phyloP scores from a whole-genome alignment of 2,329 filamentous ascomycete genomes.

The Colletotrichum sp. region DNA sequence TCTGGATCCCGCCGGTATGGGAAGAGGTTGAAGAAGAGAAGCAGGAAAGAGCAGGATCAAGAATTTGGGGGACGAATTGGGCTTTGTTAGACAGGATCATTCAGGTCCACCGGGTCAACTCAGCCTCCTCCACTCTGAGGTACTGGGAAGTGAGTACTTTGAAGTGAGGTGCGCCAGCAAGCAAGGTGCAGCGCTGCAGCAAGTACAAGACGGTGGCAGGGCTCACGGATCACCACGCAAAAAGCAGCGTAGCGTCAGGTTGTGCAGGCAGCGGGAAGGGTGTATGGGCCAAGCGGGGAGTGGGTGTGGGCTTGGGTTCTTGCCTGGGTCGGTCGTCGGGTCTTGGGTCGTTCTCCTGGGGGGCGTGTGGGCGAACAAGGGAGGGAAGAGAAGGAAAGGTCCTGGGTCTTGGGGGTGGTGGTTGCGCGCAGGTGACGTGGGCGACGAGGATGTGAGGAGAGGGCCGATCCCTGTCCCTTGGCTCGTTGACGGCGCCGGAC shows the following conservation, averaged over 20 bases:
- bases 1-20: slow-evolving; percentile 6
- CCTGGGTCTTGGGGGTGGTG: not conserved
- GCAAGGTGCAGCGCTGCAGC: slow-evolving; percentile 1
- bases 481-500: not conserved
- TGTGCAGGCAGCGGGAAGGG: slow-evolving; percentile 2
- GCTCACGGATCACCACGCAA: slow-evolving; percentile 17
- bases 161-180: not conserved
- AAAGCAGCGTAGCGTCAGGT: slow-evolving; percentile 2
- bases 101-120: slow-evolving; percentile 18
- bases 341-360: not conserved
- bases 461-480: not conserved
- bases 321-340: not conserved
- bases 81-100: slow-evolving; percentile 20
- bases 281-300: not conserved
- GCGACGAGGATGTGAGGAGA: slow-evolving; percentile 13
- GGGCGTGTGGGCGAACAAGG: slow-evolving; percentile 6
- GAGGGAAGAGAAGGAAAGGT: slow-evolving; percentile 5
- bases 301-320: not conserved
- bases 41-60: not conserved
- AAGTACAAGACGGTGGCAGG: not conserved
- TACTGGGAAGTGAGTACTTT: not conserved
- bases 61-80: slow-evolving; percentile 18
- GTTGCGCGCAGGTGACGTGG: slow-evolving; percentile 20
- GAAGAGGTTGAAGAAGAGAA: not conserved
- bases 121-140: slow-evolving; percentile 21